phyloP scores from a whole-genome alignment of 2,329 filamentous ascomycete species.

The Arthrinium puccinioides region DNA sequence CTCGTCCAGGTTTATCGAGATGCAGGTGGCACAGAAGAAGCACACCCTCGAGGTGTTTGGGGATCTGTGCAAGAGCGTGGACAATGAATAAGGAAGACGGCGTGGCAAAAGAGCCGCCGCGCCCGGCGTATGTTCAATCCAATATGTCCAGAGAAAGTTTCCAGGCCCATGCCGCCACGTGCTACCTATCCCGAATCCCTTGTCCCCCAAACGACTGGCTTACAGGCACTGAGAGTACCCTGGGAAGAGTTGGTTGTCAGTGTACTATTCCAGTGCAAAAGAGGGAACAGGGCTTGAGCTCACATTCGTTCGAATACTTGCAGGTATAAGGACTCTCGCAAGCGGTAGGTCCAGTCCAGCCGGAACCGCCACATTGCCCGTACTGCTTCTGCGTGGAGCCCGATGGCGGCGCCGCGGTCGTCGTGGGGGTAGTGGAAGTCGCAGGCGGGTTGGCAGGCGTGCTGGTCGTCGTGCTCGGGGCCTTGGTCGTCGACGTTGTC shows the following conservation, averaged over 20 bases:
- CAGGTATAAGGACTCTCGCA: constrained; percentile 1
- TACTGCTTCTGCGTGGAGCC: not conserved
- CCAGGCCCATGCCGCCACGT: too few relatives aligned
- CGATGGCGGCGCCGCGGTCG: not conserved
- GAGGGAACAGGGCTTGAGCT: not conserved
- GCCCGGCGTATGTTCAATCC: not conserved
- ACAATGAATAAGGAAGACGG: too few relatives aligned
- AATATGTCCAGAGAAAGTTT: too few relatives aligned
- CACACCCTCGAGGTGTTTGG: constrained; percentile 29
- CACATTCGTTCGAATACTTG: constrained; percentile 4
- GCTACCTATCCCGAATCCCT: too few relatives aligned
- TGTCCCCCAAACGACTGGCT: too few relatives aligned
- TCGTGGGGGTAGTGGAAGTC: not conserved
- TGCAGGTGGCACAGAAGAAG: constrained; percentile 21
- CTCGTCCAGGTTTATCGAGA: constrained; percentile 22
- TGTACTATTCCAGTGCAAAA: too few relatives aligned
- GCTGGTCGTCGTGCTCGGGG: not conserved
- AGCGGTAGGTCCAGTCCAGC: constrained; percentile 1
- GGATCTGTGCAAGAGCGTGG: constrained; percentile 17
- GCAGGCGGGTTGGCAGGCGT: not conserved
- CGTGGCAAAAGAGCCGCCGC: too few relatives aligned
- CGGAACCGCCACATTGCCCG: not conserved
- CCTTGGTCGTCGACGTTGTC: too few relatives aligned
- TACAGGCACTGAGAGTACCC: constrained; percentile 1
- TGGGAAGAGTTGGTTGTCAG: too few relatives aligned